These are phyloP conservation scores for Paramecium sonneborni DNA, from an alignment of 73 alveolate species.

Conservation along the genomic window DNA sequence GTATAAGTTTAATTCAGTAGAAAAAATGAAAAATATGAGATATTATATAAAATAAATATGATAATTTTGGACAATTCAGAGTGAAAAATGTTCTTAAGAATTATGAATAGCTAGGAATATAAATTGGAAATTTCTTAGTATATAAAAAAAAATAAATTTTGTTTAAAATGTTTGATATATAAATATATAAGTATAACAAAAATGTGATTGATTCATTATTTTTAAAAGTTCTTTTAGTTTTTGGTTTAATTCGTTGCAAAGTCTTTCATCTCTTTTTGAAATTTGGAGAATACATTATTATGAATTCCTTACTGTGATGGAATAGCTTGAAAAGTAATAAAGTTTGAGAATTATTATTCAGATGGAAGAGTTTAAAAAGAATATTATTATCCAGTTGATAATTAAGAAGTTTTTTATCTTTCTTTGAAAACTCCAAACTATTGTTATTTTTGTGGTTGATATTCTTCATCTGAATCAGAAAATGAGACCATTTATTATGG, in stretches of 20 bases:
- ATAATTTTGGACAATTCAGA: not conserved
- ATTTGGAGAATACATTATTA: slow-evolving; percentile 11
- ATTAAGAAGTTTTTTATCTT: not conserved
- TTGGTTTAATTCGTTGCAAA: not conserved
- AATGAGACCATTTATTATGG: not conserved
- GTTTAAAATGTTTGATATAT: not conserved
- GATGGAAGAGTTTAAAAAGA: slow-evolving; percentile 41
- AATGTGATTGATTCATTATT: not conserved
- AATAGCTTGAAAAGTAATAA: slow-evolving; percentile 43
- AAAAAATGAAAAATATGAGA: not conserved
- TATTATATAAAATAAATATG: not conserved
- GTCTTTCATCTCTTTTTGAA: slow-evolving; percentile 37
- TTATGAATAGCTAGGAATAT: not conserved
- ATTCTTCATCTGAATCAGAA: slow-evolving; percentile 43
- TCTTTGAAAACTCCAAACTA: slow-evolving; percentile 8
- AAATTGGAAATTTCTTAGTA: not conserved
- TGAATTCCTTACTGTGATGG: slow-evolving; percentile 17
- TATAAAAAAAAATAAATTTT: not conserved
- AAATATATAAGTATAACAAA: not conserved
- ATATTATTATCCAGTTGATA: not conserved
- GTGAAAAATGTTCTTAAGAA: not conserved
- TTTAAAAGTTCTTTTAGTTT: not conserved
- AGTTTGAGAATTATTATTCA: slow-evolving; percentile 37
- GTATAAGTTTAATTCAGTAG: not conserved
- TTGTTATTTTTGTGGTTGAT: not conserved